Conservation (phyloP, 441 rosid species). For the Gossypium davidsonii region DNA sequence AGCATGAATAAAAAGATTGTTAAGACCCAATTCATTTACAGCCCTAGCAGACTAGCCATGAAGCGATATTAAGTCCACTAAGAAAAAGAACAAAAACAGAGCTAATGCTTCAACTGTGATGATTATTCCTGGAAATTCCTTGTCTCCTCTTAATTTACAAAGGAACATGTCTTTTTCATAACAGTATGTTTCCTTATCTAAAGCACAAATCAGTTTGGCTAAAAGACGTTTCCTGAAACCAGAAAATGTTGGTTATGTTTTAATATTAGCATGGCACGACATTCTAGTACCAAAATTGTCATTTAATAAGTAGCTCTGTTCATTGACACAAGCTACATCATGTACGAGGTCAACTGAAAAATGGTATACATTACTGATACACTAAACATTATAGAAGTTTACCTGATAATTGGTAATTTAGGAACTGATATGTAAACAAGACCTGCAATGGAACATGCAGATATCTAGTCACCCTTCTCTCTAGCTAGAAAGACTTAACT, state of each 20-base stretch:
- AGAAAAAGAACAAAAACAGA: no score
- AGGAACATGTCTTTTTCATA: no score
- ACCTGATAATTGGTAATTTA: conserved; percentile 1
- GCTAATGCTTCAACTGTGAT: no score
- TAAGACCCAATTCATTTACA: no score
- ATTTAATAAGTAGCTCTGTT: background rate
- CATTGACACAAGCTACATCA: background rate
- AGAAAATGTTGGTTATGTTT: background rate
- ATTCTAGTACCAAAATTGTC: background rate
- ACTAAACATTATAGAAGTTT: background rate
- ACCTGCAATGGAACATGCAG: background rate
- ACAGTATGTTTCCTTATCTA: background rate
- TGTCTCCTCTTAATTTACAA: no score
- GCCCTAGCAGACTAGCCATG: no score
- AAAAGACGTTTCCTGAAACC: background rate
- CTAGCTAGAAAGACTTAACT: conserved; percentile 2
- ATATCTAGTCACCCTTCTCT: background rate
- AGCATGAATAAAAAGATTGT: no score
- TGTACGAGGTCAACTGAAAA: background rate
- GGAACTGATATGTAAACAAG: background rate
- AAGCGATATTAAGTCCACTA: no score
- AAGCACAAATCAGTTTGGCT: background rate
- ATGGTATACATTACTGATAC: background rate
- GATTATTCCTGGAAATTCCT: no score
- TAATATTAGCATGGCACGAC: background rate